A percentile compares a stretch with the other conserved stretches of the same genome.
Evolutionary conservation across 305 asterid genomes (phyloP).

Genomic region (Fraxinus platypoda): DNA sequence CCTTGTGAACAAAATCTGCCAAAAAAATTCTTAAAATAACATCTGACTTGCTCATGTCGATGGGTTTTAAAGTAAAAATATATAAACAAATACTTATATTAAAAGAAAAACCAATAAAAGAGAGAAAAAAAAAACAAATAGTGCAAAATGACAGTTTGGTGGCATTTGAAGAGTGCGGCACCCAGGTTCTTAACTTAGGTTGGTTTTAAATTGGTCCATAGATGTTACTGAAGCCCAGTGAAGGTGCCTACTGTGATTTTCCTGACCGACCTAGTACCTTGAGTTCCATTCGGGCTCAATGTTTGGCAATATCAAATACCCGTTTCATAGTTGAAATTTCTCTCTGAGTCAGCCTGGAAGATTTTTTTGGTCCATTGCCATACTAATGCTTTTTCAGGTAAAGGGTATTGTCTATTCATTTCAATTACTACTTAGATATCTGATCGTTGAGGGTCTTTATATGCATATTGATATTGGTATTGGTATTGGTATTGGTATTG

Average conservation of each 20-base stretch:
- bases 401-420: neutral
- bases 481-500: neutral
- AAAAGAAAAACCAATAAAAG: neutral
- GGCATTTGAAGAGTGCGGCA: neutral
- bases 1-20: neutral
- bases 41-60: neutral
- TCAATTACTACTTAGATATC: neutral
- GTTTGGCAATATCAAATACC: neutral
- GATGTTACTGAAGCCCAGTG: neutral
- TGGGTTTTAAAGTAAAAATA: neutral
- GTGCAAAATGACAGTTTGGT: neutral
- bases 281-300: neutral
- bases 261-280: constrained; percentile 2
- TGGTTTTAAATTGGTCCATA: neutral
- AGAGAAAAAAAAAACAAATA: neutral
- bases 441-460: neutral
- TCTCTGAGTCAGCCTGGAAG: neutral
- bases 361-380: neutral
- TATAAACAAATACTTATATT: neutral
- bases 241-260: constrained; percentile 3
- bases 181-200: neutral
- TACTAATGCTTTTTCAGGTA: neutral
- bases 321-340: neutral
- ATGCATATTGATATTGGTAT: neutral
- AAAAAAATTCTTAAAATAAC: neutral